These are phyloP conservation scores for Carnegiea gigantea DNA, from an alignment of 179 eudicot genomes.

Conservation along the genomic window DNA sequence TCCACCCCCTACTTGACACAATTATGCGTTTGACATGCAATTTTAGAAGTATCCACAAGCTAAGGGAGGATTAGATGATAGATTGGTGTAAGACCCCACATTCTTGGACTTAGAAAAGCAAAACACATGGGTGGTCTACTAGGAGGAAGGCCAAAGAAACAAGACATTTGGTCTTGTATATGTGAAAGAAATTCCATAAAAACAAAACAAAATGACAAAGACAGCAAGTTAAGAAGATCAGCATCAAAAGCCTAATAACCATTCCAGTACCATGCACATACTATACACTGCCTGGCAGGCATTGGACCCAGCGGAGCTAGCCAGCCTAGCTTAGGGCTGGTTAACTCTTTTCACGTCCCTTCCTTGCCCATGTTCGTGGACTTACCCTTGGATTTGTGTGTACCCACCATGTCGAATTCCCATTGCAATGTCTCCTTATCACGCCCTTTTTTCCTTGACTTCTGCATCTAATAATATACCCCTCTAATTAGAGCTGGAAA, in stretches of 20 bases:
- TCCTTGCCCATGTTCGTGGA: not conserved
- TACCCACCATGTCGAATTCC: constrained; percentile 25
- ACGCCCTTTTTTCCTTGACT: constrained; percentile 26
- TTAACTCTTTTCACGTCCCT: constrained; percentile 9
- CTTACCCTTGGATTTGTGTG: constrained; percentile 18
- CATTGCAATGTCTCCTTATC: constrained; percentile 27
- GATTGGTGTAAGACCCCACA: constrained; percentile 16
- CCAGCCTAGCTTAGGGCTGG: not conserved
- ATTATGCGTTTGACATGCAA: not conserved
- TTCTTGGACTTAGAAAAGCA: constrained; percentile 25
- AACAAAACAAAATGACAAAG: not conserved
- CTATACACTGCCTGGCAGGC: constrained; percentile 5
- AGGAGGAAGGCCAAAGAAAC: constrained; percentile 1
- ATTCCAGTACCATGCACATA: not conserved
- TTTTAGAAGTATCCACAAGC: not conserved
- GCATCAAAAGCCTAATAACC: not conserved
- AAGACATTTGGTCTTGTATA: not conserved
- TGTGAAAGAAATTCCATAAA: not conserved
- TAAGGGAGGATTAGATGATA: not conserved
- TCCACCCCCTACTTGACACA: too few relatives aligned
- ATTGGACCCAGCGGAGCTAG: constrained; percentile 9
- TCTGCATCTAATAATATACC: constrained; percentile 12
- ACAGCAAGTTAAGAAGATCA: not conserved
- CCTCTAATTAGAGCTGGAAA: not conserved
- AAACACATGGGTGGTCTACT: constrained; percentile 33